A percentile compares a stretch with the other conserved stretches of the same genome.
Evolutionary conservation across 805 yeast species (phyloP).

Genomic region (Suhomyces faveliae): DNA sequence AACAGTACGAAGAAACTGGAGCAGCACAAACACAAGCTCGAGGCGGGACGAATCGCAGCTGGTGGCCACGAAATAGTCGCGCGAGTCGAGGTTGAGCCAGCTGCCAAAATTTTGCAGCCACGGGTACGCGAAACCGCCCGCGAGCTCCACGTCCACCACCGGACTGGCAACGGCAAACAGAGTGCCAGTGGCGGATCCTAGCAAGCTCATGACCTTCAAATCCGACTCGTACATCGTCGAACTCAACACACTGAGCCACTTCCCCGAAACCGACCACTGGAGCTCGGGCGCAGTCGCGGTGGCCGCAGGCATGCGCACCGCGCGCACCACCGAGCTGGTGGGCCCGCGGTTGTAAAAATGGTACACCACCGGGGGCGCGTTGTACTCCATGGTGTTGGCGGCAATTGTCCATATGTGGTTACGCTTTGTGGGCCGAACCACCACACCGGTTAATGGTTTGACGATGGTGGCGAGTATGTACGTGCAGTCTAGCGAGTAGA

Average conservation of each 20-base stretch:
- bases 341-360: constrained; percentile 36
- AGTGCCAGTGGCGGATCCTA: constrained; percentile 16
- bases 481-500: constrained; percentile 39
- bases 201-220: constrained; percentile 24
- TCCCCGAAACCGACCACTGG: constrained; percentile 34
- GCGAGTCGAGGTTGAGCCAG: constrained; percentile 1
- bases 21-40: not conserved
- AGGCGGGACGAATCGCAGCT: not conserved
- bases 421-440: constrained; percentile 17
- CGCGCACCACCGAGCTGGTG: constrained; percentile 24
- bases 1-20: not conserved
- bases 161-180: not conserved
- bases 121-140: not conserved
- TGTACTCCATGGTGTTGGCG: constrained; percentile 23
- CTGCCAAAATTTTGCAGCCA: constrained; percentile 5
- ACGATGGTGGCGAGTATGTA: constrained; percentile 30
- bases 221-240: constrained; percentile 28
- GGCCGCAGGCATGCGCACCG: constrained; percentile 19
- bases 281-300: constrained; percentile 12
- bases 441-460: constrained; percentile 27
- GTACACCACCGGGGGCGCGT: constrained; percentile 16
- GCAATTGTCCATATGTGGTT: constrained; percentile 33
- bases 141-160: not conserved
- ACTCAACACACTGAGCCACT: constrained; percentile 30
- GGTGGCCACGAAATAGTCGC: constrained; percentile 1